Evolutionary conservation across 306 rosid species (phyloP).

Genomic region (Vigna reflexopilosa): DNA sequence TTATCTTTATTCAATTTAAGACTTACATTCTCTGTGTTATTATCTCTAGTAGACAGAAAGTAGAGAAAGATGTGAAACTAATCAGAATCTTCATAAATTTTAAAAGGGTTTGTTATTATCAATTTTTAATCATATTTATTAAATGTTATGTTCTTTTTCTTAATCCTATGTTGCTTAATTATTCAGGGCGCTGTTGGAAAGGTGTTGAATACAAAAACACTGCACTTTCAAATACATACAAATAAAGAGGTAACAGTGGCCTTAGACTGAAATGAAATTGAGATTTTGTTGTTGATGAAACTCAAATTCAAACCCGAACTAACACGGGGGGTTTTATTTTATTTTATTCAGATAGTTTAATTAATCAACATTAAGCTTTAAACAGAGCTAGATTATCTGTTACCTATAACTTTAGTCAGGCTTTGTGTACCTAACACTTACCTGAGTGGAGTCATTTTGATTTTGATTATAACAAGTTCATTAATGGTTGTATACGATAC

Average conservation of each 20-base stretch:
- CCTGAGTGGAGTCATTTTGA: conserved; percentile 23
- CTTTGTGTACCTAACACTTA: background rate
- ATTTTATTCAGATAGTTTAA: background rate
- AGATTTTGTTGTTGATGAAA: too few species aligned
- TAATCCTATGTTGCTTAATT: too few species aligned
- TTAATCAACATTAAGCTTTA: background rate
- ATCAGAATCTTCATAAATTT: background rate
- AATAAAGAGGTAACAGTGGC: too few species aligned
- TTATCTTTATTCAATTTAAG: too few species aligned
- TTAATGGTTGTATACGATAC: background rate
- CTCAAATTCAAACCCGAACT: too few species aligned
- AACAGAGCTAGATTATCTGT: background rate
- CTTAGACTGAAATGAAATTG: too few species aligned
- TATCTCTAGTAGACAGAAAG: background rate
- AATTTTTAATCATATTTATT: background rate
- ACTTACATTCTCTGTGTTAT: background rate
- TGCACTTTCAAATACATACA: too few species aligned
- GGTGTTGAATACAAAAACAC: too few species aligned
- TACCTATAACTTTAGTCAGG: background rate
- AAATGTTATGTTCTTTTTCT: background rate
- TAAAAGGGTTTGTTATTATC: background rate
- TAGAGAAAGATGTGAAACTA: background rate
- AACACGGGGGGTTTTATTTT: too few species aligned
- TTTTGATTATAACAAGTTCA: conserved; percentile 24
- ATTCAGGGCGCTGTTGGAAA: too few species aligned